phyloP scores from a whole-genome alignment of 306 rosid species.

The Corylus heterophylla region DNA sequence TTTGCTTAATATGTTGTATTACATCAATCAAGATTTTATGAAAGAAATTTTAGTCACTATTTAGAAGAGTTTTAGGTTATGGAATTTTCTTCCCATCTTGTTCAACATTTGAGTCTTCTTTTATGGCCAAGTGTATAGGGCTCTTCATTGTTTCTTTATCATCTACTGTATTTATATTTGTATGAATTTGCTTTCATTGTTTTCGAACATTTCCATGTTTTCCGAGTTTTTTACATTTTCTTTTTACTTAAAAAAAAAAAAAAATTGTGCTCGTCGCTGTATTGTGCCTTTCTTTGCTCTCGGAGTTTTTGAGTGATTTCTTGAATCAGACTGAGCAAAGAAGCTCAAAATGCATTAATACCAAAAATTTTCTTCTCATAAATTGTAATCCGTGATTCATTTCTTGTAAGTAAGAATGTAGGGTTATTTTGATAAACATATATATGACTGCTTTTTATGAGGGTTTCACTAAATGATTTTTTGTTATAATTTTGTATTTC shows the following conservation, averaged over 20 bases:
- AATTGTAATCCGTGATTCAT: not conserved
- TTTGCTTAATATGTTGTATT: too few relatives aligned
- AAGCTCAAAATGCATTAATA: slow-evolving; percentile 15
- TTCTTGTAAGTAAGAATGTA: slow-evolving; percentile 1
- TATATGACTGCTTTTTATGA: slow-evolving; percentile 13
- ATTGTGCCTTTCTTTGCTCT: not conserved
- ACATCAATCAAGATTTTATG: too few relatives aligned
- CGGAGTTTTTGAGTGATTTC: not conserved
- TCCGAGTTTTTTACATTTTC: not conserved
- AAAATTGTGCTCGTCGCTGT: not conserved
- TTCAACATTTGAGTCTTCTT: not conserved
- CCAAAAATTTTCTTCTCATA: slow-evolving; percentile 12
- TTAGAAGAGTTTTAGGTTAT: not conserved
- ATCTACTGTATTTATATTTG: not conserved
- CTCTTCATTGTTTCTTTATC: not conserved
- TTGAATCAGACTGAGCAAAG: slow-evolving; percentile 15
- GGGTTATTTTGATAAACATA: slow-evolving; percentile 25
- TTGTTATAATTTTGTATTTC: slow-evolving; percentile 26
- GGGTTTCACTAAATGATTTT: slow-evolving; percentile 20
- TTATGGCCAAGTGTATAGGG: not conserved
- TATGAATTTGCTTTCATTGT: not conserved
- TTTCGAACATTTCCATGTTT: not conserved
- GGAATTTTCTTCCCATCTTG: not conserved
- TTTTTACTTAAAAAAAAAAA: too few relatives aligned
- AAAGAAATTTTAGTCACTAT: not conserved